phyloP scores from a whole-genome alignment of 129 eudicot genomes.

The Pulicaria dysenterica region DNA sequence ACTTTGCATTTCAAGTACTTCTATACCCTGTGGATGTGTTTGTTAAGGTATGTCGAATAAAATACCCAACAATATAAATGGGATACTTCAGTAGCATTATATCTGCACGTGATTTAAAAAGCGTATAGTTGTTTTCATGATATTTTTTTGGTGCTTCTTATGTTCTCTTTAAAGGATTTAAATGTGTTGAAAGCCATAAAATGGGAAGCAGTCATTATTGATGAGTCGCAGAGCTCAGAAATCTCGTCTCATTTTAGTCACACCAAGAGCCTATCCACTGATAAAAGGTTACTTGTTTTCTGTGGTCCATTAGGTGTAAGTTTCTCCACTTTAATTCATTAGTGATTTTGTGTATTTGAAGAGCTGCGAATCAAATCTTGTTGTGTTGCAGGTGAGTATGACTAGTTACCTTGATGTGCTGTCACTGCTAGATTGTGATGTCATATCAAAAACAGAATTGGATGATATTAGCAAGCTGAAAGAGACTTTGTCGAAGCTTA shows the following conservation, averaged over 20 bases:
- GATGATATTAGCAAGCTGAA: conserved; percentile 48
- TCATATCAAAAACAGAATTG: conserved; percentile 34
- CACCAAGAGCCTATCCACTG: conserved; percentile 48
- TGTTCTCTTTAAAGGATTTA: conserved; percentile 52
- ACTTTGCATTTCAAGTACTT: conserved; percentile 60
- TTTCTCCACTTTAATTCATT: conserved; percentile 15
- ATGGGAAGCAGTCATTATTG: conserved; percentile 72
- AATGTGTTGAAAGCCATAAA: conserved; percentile 39
- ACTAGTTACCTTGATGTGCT: conserved; percentile 49
- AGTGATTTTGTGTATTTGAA: conserved; percentile 1
- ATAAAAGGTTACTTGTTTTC: conserved; percentile 52
- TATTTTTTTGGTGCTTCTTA: neutral
- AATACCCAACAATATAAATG: neutral
- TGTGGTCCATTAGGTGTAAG: conserved; percentile 56
- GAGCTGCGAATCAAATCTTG: conserved; percentile 8
- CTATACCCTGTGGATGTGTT: conserved; percentile 48
- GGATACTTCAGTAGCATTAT: neutral
- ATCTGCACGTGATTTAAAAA: conserved; percentile 15
- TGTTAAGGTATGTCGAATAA: conserved; percentile 51
- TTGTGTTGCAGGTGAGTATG: conserved; percentile 52
- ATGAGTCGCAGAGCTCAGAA: conserved; percentile 49
- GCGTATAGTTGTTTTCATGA: neutral
- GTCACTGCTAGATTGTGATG: conserved; percentile 52
- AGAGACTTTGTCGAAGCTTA: conserved; percentile 47
- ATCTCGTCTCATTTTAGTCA: conserved; percentile 37